phyloP scores from a whole-genome alignment of 2,329 filamentous ascomycete species.

The Pseudogymnoascus sp. region DNA sequence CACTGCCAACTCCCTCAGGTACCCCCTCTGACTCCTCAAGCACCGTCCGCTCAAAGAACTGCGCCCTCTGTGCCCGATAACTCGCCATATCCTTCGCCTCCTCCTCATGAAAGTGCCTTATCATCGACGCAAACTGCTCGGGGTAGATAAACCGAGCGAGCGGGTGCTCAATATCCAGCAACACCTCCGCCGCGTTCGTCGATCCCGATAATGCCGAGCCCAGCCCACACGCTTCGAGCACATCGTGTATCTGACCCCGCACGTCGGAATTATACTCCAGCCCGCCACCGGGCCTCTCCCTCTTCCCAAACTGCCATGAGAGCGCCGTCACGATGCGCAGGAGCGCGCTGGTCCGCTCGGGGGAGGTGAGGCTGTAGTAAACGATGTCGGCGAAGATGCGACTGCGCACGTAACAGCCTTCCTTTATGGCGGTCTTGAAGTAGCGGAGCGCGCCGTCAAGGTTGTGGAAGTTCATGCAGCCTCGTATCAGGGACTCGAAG shows the following conservation, averaged over 20 bases:
- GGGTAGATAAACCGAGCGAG: not conserved
- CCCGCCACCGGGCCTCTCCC: not conserved
- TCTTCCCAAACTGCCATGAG: not conserved
- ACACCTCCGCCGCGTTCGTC: not conserved
- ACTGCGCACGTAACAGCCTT: slow-evolving; percentile 19
- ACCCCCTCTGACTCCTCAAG: not conserved
- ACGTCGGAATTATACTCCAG: not conserved
- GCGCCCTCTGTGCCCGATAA: not conserved
- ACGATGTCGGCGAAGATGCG: slow-evolving; percentile 20
- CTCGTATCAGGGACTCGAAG: slow-evolving; percentile 25
- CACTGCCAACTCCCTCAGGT: not conserved
- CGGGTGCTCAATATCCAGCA: not conserved
- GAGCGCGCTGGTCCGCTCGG: not conserved
- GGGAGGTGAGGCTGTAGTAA: slow-evolving; percentile 14
- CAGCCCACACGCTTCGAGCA: not conserved
- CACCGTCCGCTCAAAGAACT: not conserved
- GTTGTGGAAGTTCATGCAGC: slow-evolving; percentile 19
- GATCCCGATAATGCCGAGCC: not conserved
- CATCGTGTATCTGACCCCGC: not conserved
- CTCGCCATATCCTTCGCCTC: slow-evolving; percentile 1
- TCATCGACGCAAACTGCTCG: not conserved
- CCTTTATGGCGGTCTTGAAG: slow-evolving; percentile 23
- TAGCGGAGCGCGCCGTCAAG: slow-evolving; percentile 20
- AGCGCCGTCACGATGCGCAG: not conserved
- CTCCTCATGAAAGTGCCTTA: not conserved